Conservation (phyloP, 305 asterid genomes). For the Fraxinus latifolia region DNA sequence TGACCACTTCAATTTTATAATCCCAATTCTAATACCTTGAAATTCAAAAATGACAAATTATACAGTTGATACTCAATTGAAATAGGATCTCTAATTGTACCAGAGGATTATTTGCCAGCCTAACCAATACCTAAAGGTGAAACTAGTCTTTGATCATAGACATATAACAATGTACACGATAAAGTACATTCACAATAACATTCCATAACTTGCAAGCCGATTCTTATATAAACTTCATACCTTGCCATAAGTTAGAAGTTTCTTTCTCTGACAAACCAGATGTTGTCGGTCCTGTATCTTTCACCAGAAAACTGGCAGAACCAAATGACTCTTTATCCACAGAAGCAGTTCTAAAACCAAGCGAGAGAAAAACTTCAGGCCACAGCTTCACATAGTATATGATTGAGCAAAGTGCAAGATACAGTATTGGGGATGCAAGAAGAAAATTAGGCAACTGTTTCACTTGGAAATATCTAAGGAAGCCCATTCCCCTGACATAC, state of each 20-base stretch:
- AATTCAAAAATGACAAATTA: not conserved
- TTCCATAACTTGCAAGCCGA: conserved; percentile 18
- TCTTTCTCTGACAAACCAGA: conserved; percentile 27
- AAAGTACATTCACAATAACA: not conserved
- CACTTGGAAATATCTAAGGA: conserved; percentile 77
- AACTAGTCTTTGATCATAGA: not conserved
- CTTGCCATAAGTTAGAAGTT: conserved; percentile 42
- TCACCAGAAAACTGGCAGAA: conserved; percentile 30
- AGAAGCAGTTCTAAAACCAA: conserved; percentile 56
- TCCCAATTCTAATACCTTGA: not conserved
- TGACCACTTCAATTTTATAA: not conserved
- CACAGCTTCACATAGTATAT: conserved; percentile 60
- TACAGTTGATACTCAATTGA: not conserved
- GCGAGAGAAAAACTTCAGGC: conserved; percentile 69
- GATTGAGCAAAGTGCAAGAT: conserved; percentile 68
- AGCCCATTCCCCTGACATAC: conserved; percentile 87
- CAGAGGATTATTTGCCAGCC: not conserved
- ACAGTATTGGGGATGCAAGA: conserved; percentile 83
- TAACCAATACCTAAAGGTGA: not conserved
- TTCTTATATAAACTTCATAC: conserved; percentile 31
- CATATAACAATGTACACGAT: conserved; percentile 3
- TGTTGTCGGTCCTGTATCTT: conserved; percentile 31
- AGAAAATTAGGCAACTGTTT: conserved; percentile 90
- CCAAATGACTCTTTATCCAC: conserved; percentile 28
- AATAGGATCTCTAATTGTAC: not conserved